These are phyloP conservation scores for Setaria italica DNA, from an alignment of 202 grass and related monocot genomes.

Conservation along the genomic window DNA sequence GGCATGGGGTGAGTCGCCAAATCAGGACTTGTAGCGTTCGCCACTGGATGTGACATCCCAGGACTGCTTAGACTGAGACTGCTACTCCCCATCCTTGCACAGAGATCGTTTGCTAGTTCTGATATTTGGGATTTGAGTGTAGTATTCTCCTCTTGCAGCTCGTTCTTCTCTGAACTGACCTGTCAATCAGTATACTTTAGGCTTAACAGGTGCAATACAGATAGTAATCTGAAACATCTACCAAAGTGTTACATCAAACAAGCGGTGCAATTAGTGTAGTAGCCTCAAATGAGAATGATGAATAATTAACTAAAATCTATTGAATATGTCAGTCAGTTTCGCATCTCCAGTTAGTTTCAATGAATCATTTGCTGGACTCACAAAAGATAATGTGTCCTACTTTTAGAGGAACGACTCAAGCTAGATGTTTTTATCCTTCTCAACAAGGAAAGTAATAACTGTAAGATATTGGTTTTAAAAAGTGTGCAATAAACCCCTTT, in stretches of 20 bases:
- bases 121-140: constrained; percentile 56
- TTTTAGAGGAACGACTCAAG: not conserved
- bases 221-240: constrained; percentile 31
- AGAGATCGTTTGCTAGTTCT: constrained; percentile 59
- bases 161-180: constrained; percentile 63
- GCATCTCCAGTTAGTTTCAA: constrained; percentile 1
- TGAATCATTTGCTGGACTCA: constrained; percentile 30
- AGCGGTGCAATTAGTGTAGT: not conserved
- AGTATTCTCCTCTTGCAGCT: constrained; percentile 74
- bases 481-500: constrained; percentile 6
- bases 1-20: constrained; percentile 24
- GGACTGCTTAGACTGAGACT: constrained; percentile 31
- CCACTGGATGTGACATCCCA: constrained; percentile 28
- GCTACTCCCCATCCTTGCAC: constrained; percentile 45
- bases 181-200: constrained; percentile 32
- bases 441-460: not conserved
- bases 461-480: not conserved
- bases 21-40: constrained; percentile 22
- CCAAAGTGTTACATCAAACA: constrained; percentile 25
- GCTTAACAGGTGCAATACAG: constrained; percentile 7
- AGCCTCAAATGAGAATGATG: not conserved
- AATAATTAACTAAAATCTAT: not conserved
- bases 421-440: constrained; percentile 26
- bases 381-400: not conserved
- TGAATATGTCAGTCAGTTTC: constrained; percentile 27